A percentile compares a stretch with the other conserved stretches of the same genome.
Conservation (phyloP, 148 eudicot species). For the Salicornia ramosissima region DNA sequence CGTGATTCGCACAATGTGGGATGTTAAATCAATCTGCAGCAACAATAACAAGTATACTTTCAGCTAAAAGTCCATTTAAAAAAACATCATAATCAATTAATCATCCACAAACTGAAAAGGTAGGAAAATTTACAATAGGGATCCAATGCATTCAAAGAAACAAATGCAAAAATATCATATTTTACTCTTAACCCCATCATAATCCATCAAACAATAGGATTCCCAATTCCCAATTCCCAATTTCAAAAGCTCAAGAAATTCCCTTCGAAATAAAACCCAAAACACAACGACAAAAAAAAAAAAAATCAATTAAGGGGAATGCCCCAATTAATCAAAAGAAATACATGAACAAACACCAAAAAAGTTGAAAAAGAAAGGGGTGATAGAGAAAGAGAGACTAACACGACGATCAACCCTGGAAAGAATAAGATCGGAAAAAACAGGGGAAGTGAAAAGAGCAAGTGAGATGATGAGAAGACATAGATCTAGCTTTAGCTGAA, state of each 20-base stretch:
- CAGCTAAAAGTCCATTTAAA: slow-evolving; percentile 6
- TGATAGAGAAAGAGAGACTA: slow-evolving; percentile 20
- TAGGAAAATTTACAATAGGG: neutral
- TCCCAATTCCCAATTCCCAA: neutral
- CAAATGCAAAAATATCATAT: neutral
- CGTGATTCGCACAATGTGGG: slow-evolving; percentile 68
- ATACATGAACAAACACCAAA: neutral
- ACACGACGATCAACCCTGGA: slow-evolving; percentile 85
- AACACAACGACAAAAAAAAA: neutral
- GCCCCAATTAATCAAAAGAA: neutral
- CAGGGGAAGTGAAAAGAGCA: slow-evolving; percentile 36
- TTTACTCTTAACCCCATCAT: neutral
- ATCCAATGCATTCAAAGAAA: neutral
- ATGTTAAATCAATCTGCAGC: slow-evolving; percentile 81
- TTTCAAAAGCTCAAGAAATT: neutral
- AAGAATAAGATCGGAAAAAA: slow-evolving; percentile 71
- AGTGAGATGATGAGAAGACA: slow-evolving; percentile 21
- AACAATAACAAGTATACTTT: slow-evolving; percentile 13
- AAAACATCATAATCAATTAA: neutral
- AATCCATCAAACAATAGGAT: neutral
- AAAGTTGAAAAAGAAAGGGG: neutral
- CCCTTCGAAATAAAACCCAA: neutral
- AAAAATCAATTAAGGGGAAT: slow-evolving; percentile 11
- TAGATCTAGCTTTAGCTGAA: slow-evolving; percentile 33
- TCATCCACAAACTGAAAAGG: neutral